phyloP scores from a whole-genome alignment of 192 early-diverging fungal genomes.

The Coemansia javaensis region DNA sequence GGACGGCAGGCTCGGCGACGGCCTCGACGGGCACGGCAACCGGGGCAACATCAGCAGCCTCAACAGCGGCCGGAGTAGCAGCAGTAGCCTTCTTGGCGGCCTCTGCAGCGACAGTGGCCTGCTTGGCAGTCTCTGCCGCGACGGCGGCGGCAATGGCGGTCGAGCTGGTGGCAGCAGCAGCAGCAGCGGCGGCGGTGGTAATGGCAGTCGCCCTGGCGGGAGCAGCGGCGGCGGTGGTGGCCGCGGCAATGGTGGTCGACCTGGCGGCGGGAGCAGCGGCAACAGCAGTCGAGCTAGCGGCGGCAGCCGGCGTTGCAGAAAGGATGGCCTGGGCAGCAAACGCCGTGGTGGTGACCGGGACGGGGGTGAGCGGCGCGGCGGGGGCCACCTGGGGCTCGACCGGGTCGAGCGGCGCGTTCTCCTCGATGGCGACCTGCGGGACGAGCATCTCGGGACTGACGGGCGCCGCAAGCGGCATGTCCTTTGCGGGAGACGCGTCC shows the following conservation, averaged over 20 bases:
- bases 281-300: neutral
- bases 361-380: too few species aligned
- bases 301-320: too few species aligned
- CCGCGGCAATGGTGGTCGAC: neutral
- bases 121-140: conserved; percentile 1
- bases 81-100: neutral
- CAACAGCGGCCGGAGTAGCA: neutral
- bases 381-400: too few species aligned
- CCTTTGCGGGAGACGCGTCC: too few species aligned
- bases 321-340: too few species aligned
- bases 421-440: neutral
- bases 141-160: neutral
- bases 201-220: neutral
- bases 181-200: neutral
- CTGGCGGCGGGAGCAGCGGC: neutral
- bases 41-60: conserved; percentile 2
- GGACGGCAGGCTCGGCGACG: neutral
- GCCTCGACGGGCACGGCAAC: neutral
- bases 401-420: neutral
- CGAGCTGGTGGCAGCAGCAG: conserved; percentile 1
- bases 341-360: too few species aligned
- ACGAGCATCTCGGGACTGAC: neutral
- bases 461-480: too few species aligned
- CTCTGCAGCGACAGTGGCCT: neutral
- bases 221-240: neutral